Conservation (phyloP, 139 green algal genomes). For the Picochlorum costavermella region DNA sequence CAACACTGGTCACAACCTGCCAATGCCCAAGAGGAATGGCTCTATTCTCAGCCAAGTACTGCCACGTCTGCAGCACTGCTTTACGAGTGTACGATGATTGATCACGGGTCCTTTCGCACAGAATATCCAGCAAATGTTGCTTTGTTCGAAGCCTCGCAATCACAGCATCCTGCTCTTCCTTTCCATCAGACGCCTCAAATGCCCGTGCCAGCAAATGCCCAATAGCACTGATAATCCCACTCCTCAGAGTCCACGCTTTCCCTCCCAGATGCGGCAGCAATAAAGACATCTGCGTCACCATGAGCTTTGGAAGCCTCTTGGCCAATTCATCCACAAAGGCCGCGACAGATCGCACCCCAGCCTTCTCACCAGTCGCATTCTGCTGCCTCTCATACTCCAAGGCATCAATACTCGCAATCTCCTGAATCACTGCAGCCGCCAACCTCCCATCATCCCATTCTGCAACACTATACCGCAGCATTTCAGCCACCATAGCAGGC, state of each 20-base stretch:
- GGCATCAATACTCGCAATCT: conserved; percentile 56
- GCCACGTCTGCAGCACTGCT: conserved; percentile 62
- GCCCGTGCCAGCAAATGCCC: conserved; percentile 39
- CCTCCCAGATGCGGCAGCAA: conserved; percentile 62
- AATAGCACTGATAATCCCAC: conserved; percentile 53
- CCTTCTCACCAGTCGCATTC: conserved; percentile 32
- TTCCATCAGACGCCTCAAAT: conserved; percentile 18
- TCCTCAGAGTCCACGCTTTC: conserved; percentile 60
- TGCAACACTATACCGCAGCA: conserved; percentile 35
- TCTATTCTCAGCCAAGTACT: conserved; percentile 50
- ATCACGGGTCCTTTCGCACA: conserved; percentile 59
- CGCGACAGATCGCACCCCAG: conserved; percentile 43
- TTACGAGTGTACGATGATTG: conserved; percentile 51
- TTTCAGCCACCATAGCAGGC: conserved; percentile 43
- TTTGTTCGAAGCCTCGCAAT: conserved; percentile 54
- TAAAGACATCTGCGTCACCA: conserved; percentile 37
- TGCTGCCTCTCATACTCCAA: conserved; percentile 51
- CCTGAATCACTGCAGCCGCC: conserved; percentile 50
- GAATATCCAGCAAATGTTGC: conserved; percentile 62
- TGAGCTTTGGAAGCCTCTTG: conserved; percentile 22
- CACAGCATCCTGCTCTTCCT: conserved; percentile 12
- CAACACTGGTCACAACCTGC: conserved; percentile 54
- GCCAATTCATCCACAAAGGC: conserved; percentile 55
- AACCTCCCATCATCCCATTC: conserved; percentile 44
- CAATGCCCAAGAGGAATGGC: conserved; percentile 51